phyloP scores from a whole-genome alignment of 2,329 filamentous ascomycete species.

The Botryosphaeria dothidea region DNA sequence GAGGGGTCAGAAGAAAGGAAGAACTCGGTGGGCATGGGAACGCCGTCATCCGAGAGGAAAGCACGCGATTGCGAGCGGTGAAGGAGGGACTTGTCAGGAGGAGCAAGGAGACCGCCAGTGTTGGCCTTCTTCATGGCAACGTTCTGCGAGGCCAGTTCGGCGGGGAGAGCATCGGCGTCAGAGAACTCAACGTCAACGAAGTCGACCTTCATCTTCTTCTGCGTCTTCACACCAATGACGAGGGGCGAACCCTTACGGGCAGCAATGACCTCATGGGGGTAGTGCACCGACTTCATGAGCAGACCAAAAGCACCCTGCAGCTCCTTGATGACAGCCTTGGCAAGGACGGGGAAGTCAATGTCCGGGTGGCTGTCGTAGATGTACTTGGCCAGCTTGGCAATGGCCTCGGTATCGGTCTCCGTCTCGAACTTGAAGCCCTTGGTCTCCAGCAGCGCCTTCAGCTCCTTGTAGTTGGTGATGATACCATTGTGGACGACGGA shows the following conservation, averaged over 20 bases:
- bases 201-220: slow-evolving; percentile 99
- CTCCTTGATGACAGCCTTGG: slow-evolving; percentile 98
- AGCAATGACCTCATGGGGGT: slow-evolving; percentile 95
- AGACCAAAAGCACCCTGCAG: slow-evolving; percentile 97
- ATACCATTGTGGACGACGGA: slow-evolving; percentile 98
- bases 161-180: slow-evolving; percentile 78
- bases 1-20: slow-evolving; percentile 99
- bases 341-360: slow-evolving; percentile 93
- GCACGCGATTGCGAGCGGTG: slow-evolving; percentile 98
- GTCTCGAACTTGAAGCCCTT: slow-evolving; percentile 99
- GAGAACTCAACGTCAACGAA: slow-evolving; percentile 99
- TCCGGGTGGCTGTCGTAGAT: slow-evolving; percentile 91
- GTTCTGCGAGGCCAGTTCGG: slow-evolving; percentile 94
- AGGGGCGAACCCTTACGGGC: slow-evolving; percentile 98
- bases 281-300: slow-evolving; percentile 97
- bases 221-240: slow-evolving; percentile 93
- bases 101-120: slow-evolving; percentile 63
- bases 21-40: slow-evolving; percentile 97
- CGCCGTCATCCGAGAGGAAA: slow-evolving; percentile 97
- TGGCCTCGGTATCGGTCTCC: slow-evolving; percentile 98
- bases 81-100: slow-evolving; percentile 95
- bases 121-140: slow-evolving; percentile 84
- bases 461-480: slow-evolving; percentile 99
- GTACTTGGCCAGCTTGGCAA: slow-evolving; percentile 98
- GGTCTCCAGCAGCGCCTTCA: slow-evolving; percentile 86